Conservation (phyloP, 163 green algal species). For the Scenedesmus sp. region DNA sequence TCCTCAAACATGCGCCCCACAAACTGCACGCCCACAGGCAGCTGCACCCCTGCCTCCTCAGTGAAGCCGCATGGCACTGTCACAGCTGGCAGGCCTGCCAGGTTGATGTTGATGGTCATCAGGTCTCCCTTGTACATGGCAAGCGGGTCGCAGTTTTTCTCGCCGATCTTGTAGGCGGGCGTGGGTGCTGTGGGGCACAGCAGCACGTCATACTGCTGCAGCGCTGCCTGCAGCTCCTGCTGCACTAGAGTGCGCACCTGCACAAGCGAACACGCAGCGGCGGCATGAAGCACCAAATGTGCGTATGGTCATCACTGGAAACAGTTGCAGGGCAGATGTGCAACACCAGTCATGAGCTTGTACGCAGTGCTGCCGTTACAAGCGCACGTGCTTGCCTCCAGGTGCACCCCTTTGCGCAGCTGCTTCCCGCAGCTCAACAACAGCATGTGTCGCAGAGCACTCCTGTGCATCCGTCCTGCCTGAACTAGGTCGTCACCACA, state of each 20-base stretch:
- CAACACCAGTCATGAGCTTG: too few relatives aligned
- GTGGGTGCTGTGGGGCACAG: slow-evolving; percentile 89
- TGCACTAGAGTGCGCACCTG: slow-evolving; percentile 91
- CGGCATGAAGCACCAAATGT: neutral
- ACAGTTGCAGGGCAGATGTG: neutral
- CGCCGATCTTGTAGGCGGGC: slow-evolving; percentile 86
- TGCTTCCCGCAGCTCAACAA: too few relatives aligned
- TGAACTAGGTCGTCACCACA: too few relatives aligned
- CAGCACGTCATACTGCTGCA: slow-evolving; percentile 86
- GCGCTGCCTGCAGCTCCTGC: slow-evolving; percentile 78
- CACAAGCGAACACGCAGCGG: neutral
- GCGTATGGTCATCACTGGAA: too few relatives aligned
- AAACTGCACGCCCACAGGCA: slow-evolving; percentile 94
- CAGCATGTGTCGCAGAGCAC: too few relatives aligned
- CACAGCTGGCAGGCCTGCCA: slow-evolving; percentile 94
- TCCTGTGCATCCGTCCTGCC: too few relatives aligned
- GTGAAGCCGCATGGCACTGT: slow-evolving; percentile 84
- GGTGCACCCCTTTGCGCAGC: neutral
- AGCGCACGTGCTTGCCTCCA: neutral
- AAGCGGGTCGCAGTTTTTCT: slow-evolving; percentile 87
- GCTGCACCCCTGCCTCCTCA: slow-evolving; percentile 35
- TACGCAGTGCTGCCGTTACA: neutral
- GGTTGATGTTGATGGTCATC: slow-evolving; percentile 95
- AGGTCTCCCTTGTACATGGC: slow-evolving; percentile 97
- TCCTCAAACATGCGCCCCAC: slow-evolving; percentile 89